A percentile compares a stretch with the other conserved stretches of the same genome.
phyloP scores from a whole-genome alignment of 1,284 basidiomycete species.

The Tetrapyrgos nigripes region DNA sequence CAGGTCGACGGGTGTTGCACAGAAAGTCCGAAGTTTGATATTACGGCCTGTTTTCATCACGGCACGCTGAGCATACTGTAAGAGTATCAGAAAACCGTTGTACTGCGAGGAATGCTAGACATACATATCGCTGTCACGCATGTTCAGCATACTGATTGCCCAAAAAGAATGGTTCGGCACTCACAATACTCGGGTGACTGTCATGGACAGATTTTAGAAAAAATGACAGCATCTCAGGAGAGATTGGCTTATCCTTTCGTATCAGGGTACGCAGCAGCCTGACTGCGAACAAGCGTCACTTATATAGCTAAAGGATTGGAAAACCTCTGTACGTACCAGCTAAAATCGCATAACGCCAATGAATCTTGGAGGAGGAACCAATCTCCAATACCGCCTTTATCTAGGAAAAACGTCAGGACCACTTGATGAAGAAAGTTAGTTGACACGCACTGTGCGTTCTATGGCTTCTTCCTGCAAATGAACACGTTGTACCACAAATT shows the following conservation, averaged over 20 bases:
- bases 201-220: slow-evolving; percentile 64
- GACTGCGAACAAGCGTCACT: slow-evolving; percentile 48
- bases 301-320: not conserved
- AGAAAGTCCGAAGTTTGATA: slow-evolving; percentile 85
- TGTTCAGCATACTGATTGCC: slow-evolving; percentile 11
- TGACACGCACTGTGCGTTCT: slow-evolving; percentile 47
- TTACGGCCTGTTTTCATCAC: slow-evolving; percentile 69
- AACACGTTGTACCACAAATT: slow-evolving; percentile 52
- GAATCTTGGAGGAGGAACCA: slow-evolving; percentile 64
- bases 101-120: slow-evolving; percentile 26
- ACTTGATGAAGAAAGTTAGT: not conserved
- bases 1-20: slow-evolving; percentile 61
- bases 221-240: slow-evolving; percentile 56
- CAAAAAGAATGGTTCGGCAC: slow-evolving; percentile 29
- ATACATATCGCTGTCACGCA: slow-evolving; percentile 62
- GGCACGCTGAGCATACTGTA: slow-evolving; percentile 71
- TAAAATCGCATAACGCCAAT: slow-evolving; percentile 87
- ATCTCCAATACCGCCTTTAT: slow-evolving; percentile 53
- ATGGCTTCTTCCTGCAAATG: slow-evolving; percentile 47
- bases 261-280: slow-evolving; percentile 78
- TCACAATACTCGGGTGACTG: slow-evolving; percentile 68
- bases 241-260: slow-evolving; percentile 74
- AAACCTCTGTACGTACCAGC: not conserved
- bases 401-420: slow-evolving; percentile 31
- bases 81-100: slow-evolving; percentile 5